Evolutionary conservation across 768 basidiomycete genomes (phyloP).

Genomic region (Mycena galopus): DNA sequence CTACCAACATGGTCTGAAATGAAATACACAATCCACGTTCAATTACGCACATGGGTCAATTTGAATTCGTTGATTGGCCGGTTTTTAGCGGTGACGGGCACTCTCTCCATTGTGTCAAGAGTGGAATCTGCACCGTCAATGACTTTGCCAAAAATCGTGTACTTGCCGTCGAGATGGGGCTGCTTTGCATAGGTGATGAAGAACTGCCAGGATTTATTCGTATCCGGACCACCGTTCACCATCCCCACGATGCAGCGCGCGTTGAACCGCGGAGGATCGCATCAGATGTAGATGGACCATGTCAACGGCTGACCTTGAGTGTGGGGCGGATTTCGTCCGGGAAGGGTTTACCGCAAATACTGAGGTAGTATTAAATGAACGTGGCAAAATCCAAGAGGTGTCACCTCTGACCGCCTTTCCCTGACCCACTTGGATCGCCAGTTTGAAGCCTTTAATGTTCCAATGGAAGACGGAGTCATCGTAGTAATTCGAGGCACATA

Average conservation of each 20-base stretch:
- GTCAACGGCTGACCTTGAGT: constrained; percentile 73
- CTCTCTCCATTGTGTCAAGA: constrained; percentile 92
- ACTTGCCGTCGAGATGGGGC: constrained; percentile 92
- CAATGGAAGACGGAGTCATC: constrained; percentile 90
- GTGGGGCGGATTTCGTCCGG: constrained; percentile 94
- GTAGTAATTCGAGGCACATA: constrained; percentile 92
- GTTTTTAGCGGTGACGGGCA: constrained; percentile 92
- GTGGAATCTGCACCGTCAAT: constrained; percentile 97
- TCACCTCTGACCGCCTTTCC: constrained; percentile 98
- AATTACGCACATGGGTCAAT: constrained; percentile 76
- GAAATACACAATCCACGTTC: constrained; percentile 57
- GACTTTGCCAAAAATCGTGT: constrained; percentile 97
- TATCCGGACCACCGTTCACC: constrained; percentile 96
- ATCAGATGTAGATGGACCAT: constrained; percentile 31
- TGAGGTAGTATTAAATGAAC: no score
- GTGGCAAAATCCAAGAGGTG: no score
- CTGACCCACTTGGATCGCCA: constrained; percentile 89
- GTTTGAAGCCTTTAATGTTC: constrained; percentile 98
- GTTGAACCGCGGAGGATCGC: constrained; percentile 80
- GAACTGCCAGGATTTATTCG: constrained; percentile 94
- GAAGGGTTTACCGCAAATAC: constrained; percentile 95
- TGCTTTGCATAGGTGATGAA: constrained; percentile 95
- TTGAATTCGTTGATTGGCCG: constrained; percentile 89
- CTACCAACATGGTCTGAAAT: constrained; percentile 50
- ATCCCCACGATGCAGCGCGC: constrained; percentile 95